Conservation (phyloP, 148 eudicot genomes). For the Camellia granthamiana region DNA sequence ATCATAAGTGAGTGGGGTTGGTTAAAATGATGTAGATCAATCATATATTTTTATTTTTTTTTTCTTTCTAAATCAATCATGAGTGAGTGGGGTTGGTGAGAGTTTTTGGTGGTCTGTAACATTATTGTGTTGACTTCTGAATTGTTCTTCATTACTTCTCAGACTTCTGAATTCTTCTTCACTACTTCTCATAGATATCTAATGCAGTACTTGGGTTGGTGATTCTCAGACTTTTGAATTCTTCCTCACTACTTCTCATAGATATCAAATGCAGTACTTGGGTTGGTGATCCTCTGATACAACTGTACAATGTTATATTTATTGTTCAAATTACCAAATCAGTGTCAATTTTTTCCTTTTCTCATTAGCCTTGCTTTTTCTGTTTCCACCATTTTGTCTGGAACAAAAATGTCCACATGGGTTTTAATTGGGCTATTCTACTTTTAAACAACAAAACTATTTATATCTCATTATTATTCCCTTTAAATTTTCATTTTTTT, state of each 20-base stretch:
- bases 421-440: neutral
- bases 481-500: too few species aligned
- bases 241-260: neutral
- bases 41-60: too few species aligned
- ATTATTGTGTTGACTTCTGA: too few species aligned
- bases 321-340: neutral
- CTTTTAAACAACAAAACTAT: too few species aligned
- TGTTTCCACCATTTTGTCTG: conserved; percentile 18
- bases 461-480: too few species aligned
- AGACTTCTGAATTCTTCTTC: too few species aligned
- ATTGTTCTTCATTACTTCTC: too few species aligned
- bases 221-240: neutral
- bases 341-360: conserved; percentile 5
- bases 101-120: too few species aligned
- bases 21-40: too few species aligned
- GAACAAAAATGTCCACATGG: conserved; percentile 11
- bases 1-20: too few species aligned
- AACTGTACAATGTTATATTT: neutral
- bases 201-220: neutral
- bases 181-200: neutral
- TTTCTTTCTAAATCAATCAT: too few species aligned
- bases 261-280: neutral
- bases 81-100: too few species aligned
- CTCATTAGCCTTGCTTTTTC: neutral
- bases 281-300: neutral